A percentile compares a stretch with the other conserved stretches of the same genome.
Conservation (phyloP, 176 grass and related monocot species). For the Oryza meridionalis region DNA sequence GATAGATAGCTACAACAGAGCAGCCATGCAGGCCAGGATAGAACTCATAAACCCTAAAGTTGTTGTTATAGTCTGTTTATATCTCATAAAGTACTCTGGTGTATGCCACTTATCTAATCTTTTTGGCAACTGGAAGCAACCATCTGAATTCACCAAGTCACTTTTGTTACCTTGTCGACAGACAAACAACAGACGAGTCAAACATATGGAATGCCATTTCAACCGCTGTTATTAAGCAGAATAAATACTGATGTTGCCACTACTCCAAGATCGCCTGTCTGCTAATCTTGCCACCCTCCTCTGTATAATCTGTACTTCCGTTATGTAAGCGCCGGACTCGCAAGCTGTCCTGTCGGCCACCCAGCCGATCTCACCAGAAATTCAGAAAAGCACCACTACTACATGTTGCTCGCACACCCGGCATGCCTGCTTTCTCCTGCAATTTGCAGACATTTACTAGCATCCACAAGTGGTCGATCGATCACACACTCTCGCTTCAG, state of each 20-base stretch:
- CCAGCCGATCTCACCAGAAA: conserved; percentile 17
- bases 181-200: not conserved
- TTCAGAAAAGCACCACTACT: conserved; percentile 13
- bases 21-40: not conserved
- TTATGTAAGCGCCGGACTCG: conserved; percentile 7
- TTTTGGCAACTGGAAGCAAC: not conserved
- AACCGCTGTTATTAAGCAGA: not conserved
- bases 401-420: not conserved
- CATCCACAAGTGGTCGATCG: not conserved
- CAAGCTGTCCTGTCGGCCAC: conserved; percentile 33
- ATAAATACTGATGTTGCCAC: not conserved
- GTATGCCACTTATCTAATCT: not conserved
- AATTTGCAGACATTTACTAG: not conserved
- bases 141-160: not conserved
- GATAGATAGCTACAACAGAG: not conserved
- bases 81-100: not conserved
- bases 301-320: not conserved
- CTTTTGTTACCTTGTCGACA: not conserved
- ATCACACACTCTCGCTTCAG: not conserved
- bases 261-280: conserved; percentile 5
- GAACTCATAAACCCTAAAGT: not conserved
- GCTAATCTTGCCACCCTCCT: not conserved
- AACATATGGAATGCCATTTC: too few species aligned
- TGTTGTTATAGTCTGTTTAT: not conserved
- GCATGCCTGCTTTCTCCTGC: not conserved